Evolutionary conservation across 73 alveolate species (phyloP), one percentile per base, ranked within the genome.

Genomic region (Paramecium octaurelia): DNA sequence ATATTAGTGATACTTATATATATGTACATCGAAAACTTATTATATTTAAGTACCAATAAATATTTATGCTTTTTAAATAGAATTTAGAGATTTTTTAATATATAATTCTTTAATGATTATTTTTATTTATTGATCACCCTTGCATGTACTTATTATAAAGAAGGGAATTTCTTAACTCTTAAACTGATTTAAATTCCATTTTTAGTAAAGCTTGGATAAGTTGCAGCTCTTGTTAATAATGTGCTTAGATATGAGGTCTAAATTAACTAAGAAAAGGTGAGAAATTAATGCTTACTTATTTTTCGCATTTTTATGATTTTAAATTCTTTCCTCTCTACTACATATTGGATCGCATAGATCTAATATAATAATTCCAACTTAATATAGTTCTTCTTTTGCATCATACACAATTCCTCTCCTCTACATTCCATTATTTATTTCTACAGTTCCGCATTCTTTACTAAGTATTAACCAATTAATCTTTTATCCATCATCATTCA

Each of bases 401-500:
- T 54, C 31, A 54, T 54, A 54, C 0, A 20, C 69, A 4, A 54
- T 54, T 18, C 69, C 69, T 54, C 21, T 54, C 69, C 21, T 18
- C 8, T 54, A 2, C 31, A 54, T 54, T 0, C 14, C 29, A 54
- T 54, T 54, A 18, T 54, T 54, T 0, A 54, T 54, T 18, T 54
- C 69, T 54, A 54, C 69, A n/a, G 69, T 54, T 0, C 69, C 69
- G 18, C 69, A 54, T 1, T 54, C 69, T 54, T 54, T 54, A 54
- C 31, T 54, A 18, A 54, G 31, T 54, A 18, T 18, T n/a, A 54
- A 18, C 69, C 69, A 54, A 54, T 54, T 54, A 18, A n/a, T 20
- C 8, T 54, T 54, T 54, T 54, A 54, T 54, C 69, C 69, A 54
- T 54, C 69, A 80, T 96, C 97, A 34, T 87, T 60, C 6, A 93